These are phyloP conservation scores for Colletotrichum liaoningense DNA, from an alignment of 2,329 filamentous ascomycete genomes.

Conservation along the genomic window DNA sequence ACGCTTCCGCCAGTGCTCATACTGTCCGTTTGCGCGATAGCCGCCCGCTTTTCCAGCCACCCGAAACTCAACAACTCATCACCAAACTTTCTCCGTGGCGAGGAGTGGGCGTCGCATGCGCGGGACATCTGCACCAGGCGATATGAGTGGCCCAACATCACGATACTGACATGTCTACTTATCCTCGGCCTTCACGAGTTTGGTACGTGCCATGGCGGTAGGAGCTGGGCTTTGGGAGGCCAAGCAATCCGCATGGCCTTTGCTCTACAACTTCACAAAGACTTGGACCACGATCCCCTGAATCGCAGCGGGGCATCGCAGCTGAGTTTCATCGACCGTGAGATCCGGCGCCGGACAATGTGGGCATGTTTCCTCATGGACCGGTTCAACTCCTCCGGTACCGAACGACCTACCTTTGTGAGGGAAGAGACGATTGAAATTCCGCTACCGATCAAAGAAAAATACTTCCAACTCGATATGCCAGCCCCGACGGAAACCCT, in stretches of 20 bases:
- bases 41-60: slow-evolving; percentile 94
- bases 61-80: slow-evolving; percentile 77
- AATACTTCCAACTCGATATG: slow-evolving; percentile 90
- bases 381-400: slow-evolving; percentile 95
- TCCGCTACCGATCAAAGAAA: slow-evolving; percentile 90
- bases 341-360: slow-evolving; percentile 94
- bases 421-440: slow-evolving; percentile 90
- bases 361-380: slow-evolving; percentile 99
- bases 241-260: slow-evolving; percentile 98
- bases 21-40: slow-evolving; percentile 93
- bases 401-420: slow-evolving; percentile 90
- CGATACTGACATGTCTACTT: slow-evolving; percentile 90
- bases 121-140: slow-evolving; percentile 86
- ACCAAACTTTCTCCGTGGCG: slow-evolving; percentile 87
- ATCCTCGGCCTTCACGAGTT: slow-evolving; percentile 94
- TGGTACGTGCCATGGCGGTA: slow-evolving; percentile 93
- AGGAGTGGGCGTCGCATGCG: slow-evolving; percentile 90
- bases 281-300: slow-evolving; percentile 84
- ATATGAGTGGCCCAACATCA: slow-evolving; percentile 96
- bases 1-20: slow-evolving; percentile 89
- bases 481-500: slow-evolving; percentile 88
- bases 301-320: slow-evolving; percentile 71
- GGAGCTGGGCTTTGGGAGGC: slow-evolving; percentile 95
- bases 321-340: slow-evolving; percentile 90
- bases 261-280: slow-evolving; percentile 91